A percentile compares a stretch with the other conserved stretches of the same genome.
Conservation (phyloP, 2,329 filamentous ascomycete genomes). For the Chaetomium strumarium region DNA sequence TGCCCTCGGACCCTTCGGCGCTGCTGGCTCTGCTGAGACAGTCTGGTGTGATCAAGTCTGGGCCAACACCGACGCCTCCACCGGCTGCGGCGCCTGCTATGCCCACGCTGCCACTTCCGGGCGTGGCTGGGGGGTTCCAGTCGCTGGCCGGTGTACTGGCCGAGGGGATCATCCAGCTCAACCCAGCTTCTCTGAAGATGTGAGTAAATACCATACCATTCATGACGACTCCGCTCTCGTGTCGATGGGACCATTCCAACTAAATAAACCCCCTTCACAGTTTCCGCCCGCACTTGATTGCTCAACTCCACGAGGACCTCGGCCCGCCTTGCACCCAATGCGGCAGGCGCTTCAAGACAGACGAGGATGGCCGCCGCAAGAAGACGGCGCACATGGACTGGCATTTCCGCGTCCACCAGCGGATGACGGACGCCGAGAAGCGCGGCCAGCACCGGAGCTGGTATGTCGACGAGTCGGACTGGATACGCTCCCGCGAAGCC, state of each 20-base stretch:
- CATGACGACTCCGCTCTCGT: background rate
- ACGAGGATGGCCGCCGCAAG: conserved; percentile 71
- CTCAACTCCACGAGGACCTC: conserved; percentile 70
- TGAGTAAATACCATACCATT: conserved; percentile 1
- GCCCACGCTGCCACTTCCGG: background rate
- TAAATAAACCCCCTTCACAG: conserved; percentile 2
- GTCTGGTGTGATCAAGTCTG: conserved; percentile 54
- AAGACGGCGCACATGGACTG: conserved; percentile 95
- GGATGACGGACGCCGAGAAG: conserved; percentile 79
- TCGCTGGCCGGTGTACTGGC: conserved; percentile 15
- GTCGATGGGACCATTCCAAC: background rate
- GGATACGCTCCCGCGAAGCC: conserved; percentile 78
- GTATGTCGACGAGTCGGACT: conserved; percentile 91
- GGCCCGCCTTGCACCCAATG: conserved; percentile 89
- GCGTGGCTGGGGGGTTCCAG: background rate
- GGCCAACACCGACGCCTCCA: conserved; percentile 32
- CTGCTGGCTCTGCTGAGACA: conserved; percentile 63
- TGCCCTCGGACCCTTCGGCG: conserved; percentile 47
- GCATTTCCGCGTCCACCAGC: conserved; percentile 92
- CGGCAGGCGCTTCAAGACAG: conserved; percentile 75
- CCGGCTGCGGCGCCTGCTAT: conserved; percentile 20
- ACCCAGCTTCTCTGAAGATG: conserved; percentile 9
- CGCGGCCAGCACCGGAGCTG: conserved; percentile 86
- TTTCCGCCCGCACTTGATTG: conserved; percentile 63
- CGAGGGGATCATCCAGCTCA: background rate